These are phyloP conservation scores for Bisporella sp. DNA, from an alignment of 2,329 filamentous ascomycete genomes.

Conservation along the genomic window DNA sequence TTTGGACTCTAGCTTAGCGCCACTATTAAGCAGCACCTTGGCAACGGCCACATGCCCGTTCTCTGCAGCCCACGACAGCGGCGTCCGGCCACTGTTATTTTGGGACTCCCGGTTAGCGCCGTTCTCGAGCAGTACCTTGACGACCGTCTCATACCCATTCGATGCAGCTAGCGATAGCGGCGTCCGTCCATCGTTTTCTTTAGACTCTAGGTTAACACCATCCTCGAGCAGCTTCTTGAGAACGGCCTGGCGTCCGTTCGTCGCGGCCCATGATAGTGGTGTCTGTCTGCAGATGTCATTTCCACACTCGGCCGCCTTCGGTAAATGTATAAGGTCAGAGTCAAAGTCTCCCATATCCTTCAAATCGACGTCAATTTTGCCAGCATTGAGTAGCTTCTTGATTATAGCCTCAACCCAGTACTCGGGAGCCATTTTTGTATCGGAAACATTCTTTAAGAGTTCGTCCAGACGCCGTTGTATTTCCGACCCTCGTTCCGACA, in stretches of 20 bases:
- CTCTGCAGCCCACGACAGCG: neutral
- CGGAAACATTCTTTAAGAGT: neutral
- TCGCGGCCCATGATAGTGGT: neutral
- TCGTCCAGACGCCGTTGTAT: neutral
- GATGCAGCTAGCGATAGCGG: neutral
- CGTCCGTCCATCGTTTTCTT: neutral
- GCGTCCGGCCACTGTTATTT: neutral
- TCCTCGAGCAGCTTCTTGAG: neutral
- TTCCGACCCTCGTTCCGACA: neutral
- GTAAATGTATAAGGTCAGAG: too few relatives aligned
- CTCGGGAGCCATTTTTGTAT: neutral
- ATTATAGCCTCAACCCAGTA: neutral
- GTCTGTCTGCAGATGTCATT: neutral
- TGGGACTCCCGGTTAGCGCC: neutral
- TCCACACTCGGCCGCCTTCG: neutral
- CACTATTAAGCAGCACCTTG: neutral
- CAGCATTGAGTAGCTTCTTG: neutral
- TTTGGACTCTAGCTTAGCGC: neutral
- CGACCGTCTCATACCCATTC: neutral
- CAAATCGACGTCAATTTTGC: neutral
- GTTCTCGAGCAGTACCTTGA: neutral
- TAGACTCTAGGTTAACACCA: neutral
- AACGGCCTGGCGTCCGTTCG: neutral
- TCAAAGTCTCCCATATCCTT: too few relatives aligned
- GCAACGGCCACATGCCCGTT: neutral